Base-by-base conservation (phyloP, 441 rosid species). In the Heliophila coronopifolia region DNA sequence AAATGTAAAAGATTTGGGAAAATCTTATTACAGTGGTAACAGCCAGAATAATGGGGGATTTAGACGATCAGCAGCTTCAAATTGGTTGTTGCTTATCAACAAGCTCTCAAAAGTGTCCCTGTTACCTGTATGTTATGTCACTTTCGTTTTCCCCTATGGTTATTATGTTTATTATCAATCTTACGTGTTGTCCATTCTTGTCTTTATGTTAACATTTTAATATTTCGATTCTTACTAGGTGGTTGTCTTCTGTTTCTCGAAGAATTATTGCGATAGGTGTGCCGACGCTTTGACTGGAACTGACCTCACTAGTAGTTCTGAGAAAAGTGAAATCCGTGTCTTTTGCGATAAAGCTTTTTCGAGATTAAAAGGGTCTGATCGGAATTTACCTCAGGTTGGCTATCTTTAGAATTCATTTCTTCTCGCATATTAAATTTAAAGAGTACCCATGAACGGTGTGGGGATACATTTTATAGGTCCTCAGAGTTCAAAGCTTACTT, bases 341-440 rank as follows among this genome's bases (percentile, higher is more conserved):
- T 92, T 92, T 64, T 92, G 99, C 58, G 90, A 92, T 70, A 92
- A 83, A 73, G 97, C 97, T 51, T 92, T 92, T 74, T 92, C 94
- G 23, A 74, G 99, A 67, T 58, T 92, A 28, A 92, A 88, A 81
- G 99, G 96, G 50, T 92, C 99, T 55, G 99, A 92, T 66, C 75
- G 95, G 47, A 77, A 73, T 69, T 81, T 92, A 65, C 99, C 99
- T 40, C 99, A 92, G 99, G 97, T 88, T 73, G 72, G 20, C 43
- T 56, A 46, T 72, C 59, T 51, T 45, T 10, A 8, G 26, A 19
- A 16, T 35, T 38, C 12, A 7, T 20, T 30, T 36, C 18, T 41
- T 58, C 7, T 61, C 41, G 24, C 50, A 55, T 44, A 31, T 40
- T 41, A 62, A 35, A 20, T 54, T 36, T 34, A 56, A 26, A 34